These are phyloP conservation scores for Dipodascus albidus DNA, from an alignment of 805 yeast species.

Conservation along the genomic window DNA sequence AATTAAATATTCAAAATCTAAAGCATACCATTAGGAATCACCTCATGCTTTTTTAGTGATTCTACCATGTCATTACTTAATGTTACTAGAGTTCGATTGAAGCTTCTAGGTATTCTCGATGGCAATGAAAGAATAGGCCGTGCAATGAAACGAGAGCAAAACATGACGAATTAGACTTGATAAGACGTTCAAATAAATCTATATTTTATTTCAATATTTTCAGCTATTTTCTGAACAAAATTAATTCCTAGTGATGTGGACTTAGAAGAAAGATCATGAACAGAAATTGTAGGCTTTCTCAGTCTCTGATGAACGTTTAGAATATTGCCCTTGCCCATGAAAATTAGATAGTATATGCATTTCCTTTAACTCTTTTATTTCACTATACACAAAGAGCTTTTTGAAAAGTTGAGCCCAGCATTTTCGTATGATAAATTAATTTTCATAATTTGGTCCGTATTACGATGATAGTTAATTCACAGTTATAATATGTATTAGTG, in stretches of 20 bases:
- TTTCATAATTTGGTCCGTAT: too few species aligned
- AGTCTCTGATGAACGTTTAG: too few species aligned
- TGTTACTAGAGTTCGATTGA: background rate
- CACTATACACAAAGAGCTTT: too few species aligned
- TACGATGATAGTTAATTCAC: too few species aligned
- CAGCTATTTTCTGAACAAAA: background rate
- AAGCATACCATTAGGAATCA: constrained; percentile 33
- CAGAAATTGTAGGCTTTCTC: background rate
- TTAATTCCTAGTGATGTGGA: background rate
- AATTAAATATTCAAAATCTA: background rate
- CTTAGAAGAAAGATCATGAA: background rate
- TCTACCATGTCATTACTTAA: constrained; percentile 16
- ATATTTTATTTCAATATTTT: background rate
- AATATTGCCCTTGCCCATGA: background rate
- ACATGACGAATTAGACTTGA: too few species aligned
- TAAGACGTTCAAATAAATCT: too few species aligned
- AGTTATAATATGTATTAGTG: too few species aligned
- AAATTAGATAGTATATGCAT: too few species aligned
- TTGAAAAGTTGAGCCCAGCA: too few species aligned
- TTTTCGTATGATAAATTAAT: too few species aligned
- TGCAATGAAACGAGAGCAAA: background rate
- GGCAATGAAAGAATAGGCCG: background rate
- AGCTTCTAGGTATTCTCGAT: background rate
- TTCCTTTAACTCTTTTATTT: too few species aligned
- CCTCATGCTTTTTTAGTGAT: constrained; percentile 30